Evolutionary conservation across 345 rosid genomes (phyloP), one percentile per base, ranked within the genome.

Genomic region (Lenwebbia sp.): DNA sequence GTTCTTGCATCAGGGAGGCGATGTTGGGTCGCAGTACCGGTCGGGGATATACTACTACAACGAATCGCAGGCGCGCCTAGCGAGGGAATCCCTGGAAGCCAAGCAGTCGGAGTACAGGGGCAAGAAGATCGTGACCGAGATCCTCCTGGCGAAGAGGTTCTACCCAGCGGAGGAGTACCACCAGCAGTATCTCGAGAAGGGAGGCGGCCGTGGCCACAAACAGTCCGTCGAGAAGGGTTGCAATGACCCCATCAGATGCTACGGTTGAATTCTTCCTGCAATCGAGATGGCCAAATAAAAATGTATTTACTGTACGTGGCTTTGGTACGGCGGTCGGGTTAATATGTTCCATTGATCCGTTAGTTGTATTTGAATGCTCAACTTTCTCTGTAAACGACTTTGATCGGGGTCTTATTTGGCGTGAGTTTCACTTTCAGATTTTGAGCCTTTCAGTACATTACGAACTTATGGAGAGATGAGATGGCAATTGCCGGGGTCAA

Each of bases 21-120:
- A 96, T 86, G 97, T 93, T 82, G 99, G 98, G 49, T 49, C 96
- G 10, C 98, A 95, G 86, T 97, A 94, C 84, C 89, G 98, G 82
- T 97, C 99, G 13, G 99, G 99, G 44, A 95, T 96, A 85, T 97
- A 94, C 91, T 90, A 89, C 86, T 95, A 95, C 95, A 92, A 88
- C 23, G 94, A 90, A 33, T 83, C 70, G 8, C 96, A 95, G 89
- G 96, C 89, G 82, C 82, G 84, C 49, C 30, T 93, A 15, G 96
- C 96, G 44, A 87, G 87, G 86, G 94, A 93, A 85, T 89, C 96
- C 0, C 17, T 90, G 92, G 95, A 92, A 89, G 92, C 93, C 15
- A 93, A 91, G 91, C 98, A 95, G 86, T 12, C 54, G 92, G 94
- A 94, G 89, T 4, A 86, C 19, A 88, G 86, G 87, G 93, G 90